Base-by-base conservation (phyloP, 306 rosid species). In the Inga oerstediana region DNA sequence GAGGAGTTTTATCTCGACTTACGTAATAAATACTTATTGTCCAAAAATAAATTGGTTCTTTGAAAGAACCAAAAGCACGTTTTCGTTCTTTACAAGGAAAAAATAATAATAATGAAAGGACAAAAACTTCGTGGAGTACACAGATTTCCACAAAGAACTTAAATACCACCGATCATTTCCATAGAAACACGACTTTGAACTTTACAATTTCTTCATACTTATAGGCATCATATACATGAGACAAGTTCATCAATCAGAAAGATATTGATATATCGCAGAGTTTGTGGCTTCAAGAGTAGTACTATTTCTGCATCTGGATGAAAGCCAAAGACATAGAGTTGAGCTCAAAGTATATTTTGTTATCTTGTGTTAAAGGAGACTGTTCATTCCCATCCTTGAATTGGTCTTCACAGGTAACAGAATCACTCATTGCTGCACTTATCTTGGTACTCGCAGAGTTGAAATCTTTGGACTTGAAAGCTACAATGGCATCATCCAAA, bases 321-420 rank as follows among this genome's bases (percentile, higher is more conserved):
- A 92, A 94, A 77, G 89, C 84, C 65, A 94, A 81, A 79, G 92
- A 76, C 22, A 94, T 89, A 0, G 78, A 86, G 35, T 79, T 86
- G 72, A 90, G 83, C 70, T 91, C 85, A 41, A 76, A 85, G 85
- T 77, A 91, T 19, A n/a, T 8, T 5, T 30, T 35, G 17, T 89
- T 92, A 39, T 85, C 89, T 61, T 75, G 62, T n/a, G 90, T 86
- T 54, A 89, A 80, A 69, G 94, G 97, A 80, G 89, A 92, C 9
- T 8, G 72, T 69, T 65, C 88, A 80, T 85, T 75, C 87, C 74
- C 86, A 7, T 91, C 92, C 75, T 74, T 79, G 81, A 92, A 94
- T 3, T 90, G 94, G 43, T 94, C 95, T 75, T 91, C 94, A 84
- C 97, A 91, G 2, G 91, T 88, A 41, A 27, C 54, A 1, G 94